Conservation (phyloP, 2,329 filamentous ascomycete genomes). For the Xylariaceae sp. region DNA sequence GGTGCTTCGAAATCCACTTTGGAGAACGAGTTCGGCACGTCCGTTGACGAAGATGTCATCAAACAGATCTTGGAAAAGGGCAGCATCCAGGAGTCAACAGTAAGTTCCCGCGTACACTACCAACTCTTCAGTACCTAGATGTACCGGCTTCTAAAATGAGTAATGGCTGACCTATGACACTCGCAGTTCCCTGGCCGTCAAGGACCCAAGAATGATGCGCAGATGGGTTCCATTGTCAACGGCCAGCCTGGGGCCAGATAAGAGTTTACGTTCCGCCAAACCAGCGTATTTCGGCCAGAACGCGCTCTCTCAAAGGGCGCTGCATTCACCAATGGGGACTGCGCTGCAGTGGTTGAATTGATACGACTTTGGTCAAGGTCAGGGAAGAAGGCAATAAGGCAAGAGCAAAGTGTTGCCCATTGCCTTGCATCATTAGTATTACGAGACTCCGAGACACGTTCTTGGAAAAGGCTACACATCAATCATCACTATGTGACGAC, state of each 20-base stretch:
- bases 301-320: no score
- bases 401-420: no score
- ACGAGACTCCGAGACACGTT: no score
- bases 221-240: conserved; percentile 37
- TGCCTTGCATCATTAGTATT: no score
- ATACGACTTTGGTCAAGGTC: no score
- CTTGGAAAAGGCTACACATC: no score
- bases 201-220: conserved; percentile 49
- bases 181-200: conserved; percentile 47
- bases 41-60: conserved; percentile 74
- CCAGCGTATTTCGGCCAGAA: no score
- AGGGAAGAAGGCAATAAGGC: no score
- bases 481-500: no score
- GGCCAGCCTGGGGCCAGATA: conserved; percentile 34
- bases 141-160: no score
- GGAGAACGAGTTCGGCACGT: conserved; percentile 83
- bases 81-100: conserved; percentile 57
- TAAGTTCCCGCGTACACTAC: conserved; percentile 28
- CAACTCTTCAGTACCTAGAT: neutral
- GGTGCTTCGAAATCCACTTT: conserved; percentile 69
- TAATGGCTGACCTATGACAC: neutral
- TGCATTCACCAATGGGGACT: no score
- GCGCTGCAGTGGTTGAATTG: no score
- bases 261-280: neutral
- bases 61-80: conserved; percentile 77